Percentiles rank a stretch among this genome's conserved stretches.
These are phyloP conservation scores for Strobilomyces dryophilus DNA, from an alignment of 768 basidiomycete genomes.

Conservation along the genomic window DNA sequence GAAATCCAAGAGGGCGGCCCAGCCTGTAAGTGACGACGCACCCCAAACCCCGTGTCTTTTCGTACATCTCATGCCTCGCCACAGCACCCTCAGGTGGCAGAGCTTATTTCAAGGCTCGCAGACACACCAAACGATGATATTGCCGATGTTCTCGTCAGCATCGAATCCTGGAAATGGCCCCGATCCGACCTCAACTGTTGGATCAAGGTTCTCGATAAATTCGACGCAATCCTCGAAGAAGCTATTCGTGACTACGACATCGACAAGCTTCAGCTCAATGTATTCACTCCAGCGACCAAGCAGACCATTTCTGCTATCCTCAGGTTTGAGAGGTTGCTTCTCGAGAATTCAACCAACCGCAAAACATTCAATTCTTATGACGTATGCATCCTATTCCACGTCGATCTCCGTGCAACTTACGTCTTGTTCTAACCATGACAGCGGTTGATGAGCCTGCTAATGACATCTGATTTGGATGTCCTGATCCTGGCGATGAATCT, in stretches of 20 bases:
- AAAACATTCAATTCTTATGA: constrained; percentile 97
- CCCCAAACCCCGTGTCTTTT: constrained; percentile 3
- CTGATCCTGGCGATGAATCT: constrained; percentile 80
- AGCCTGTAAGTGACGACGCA: constrained; percentile 55
- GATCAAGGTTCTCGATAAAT: constrained; percentile 94
- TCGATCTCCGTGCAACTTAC: constrained; percentile 1
- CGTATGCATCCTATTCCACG: constrained; percentile 48
- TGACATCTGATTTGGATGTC: constrained; percentile 86
- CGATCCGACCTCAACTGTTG: constrained; percentile 96
- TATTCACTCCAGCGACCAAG: constrained; percentile 75
- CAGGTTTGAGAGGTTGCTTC: constrained; percentile 79
- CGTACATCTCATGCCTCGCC: constrained; percentile 6
- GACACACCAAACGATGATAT: constrained; percentile 70
- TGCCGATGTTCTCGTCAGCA: constrained; percentile 56
- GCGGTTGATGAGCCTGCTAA: constrained; percentile 87
- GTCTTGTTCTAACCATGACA: constrained; percentile 30
- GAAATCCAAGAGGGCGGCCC: constrained; percentile 76
- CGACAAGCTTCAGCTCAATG: constrained; percentile 75
- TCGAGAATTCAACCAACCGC: constrained; percentile 97
- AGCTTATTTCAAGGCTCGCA: constrained; percentile 69
- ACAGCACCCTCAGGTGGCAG: constrained; percentile 75
- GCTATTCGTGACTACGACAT: constrained; percentile 82
- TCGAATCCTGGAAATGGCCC: constrained; percentile 90
- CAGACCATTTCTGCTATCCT: constrained; percentile 76
- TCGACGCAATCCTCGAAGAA: constrained; percentile 84